phyloP scores from a whole-genome alignment of 1,139 yeast species.

The Geotrichum reessii region DNA sequence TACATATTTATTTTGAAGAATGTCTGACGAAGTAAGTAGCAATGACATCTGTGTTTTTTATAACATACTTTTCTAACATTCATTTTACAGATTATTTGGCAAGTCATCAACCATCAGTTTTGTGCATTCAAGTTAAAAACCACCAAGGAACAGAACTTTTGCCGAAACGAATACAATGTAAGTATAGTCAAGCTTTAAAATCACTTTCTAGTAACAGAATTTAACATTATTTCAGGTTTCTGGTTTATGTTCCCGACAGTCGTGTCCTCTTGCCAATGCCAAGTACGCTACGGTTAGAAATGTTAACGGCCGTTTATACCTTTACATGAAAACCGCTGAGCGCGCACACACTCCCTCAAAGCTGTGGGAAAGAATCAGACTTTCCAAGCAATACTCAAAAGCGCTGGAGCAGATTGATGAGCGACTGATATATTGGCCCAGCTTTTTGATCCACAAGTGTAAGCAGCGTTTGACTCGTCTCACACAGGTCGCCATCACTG shows the following conservation, averaged over 20 bases:
- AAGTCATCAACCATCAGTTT: conserved; percentile 81
- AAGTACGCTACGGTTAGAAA: conserved; percentile 91
- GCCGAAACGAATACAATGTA: conserved; percentile 84
- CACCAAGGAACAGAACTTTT: conserved; percentile 72
- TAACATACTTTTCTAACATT: not conserved
- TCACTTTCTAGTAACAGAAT: not conserved
- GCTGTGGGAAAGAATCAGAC: conserved; percentile 88
- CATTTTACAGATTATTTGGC: conserved; percentile 68
- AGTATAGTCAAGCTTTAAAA: conserved; percentile 9
- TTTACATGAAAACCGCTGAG: conserved; percentile 96
- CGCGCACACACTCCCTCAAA: conserved; percentile 92
- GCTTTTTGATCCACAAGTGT: conserved; percentile 83
- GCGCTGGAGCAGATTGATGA: conserved; percentile 86
- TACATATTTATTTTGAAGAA: not conserved
- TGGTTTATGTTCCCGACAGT: conserved; percentile 86
- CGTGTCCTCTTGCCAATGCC: conserved; percentile 95
- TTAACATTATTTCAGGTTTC: conserved; percentile 34
- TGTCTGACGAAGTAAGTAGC: conserved; percentile 14
- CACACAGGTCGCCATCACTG: conserved; percentile 95
- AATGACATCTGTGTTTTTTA: not conserved
- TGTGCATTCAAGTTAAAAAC: conserved; percentile 84
- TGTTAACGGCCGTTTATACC: conserved; percentile 78
- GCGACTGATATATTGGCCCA: conserved; percentile 87
- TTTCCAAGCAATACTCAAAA: conserved; percentile 79
- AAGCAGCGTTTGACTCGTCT: conserved; percentile 91